phyloP scores from a whole-genome alignment of 1,139 yeast genomes.

The Protomyces arabidopsidicola region DNA sequence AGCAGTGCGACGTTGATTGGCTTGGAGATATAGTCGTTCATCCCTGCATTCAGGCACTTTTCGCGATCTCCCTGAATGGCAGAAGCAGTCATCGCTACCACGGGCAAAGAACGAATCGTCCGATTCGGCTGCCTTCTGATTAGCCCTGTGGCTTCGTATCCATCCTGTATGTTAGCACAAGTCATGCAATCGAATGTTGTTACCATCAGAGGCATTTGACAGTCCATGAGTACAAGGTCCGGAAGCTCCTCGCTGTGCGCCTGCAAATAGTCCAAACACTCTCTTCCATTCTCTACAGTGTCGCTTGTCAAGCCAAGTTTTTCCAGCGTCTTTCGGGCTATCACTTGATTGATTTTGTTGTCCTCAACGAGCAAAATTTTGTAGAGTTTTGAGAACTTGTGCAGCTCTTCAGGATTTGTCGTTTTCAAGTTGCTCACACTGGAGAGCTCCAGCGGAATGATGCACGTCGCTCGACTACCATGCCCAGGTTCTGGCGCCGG shows the following conservation, averaged over 20 bases:
- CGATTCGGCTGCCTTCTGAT: constrained; percentile 37
- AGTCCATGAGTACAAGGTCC: constrained; percentile 55
- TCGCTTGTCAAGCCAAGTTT: constrained; percentile 53
- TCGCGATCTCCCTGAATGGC: constrained; percentile 57
- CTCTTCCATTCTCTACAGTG: constrained; percentile 43
- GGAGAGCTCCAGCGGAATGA: constrained; percentile 24
- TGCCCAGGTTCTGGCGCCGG: constrained; percentile 19
- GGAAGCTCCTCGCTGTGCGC: constrained; percentile 37
- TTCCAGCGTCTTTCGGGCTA: constrained; percentile 51
- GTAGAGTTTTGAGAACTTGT: neutral
- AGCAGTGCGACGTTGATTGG: constrained; percentile 39
- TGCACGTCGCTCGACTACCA: constrained; percentile 22
- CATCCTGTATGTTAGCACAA: constrained; percentile 38
- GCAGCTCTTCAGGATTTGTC: neutral
- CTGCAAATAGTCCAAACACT: constrained; percentile 30
- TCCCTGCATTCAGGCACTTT: constrained; percentile 49
- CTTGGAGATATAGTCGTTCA: constrained; percentile 54
- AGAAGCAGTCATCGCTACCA: constrained; percentile 55
- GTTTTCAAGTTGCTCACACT: neutral
- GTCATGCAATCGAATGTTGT: constrained; percentile 33
- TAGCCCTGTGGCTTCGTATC: constrained; percentile 38
- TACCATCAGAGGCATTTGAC: constrained; percentile 54
- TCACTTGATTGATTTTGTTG: constrained; percentile 50
- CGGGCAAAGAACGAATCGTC: constrained; percentile 35
- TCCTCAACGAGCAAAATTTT: constrained; percentile 49